Evolutionary conservation across 345 rosid species (phyloP), one percentile per base, ranked within the genome.

Genomic region (Firmiana major): DNA sequence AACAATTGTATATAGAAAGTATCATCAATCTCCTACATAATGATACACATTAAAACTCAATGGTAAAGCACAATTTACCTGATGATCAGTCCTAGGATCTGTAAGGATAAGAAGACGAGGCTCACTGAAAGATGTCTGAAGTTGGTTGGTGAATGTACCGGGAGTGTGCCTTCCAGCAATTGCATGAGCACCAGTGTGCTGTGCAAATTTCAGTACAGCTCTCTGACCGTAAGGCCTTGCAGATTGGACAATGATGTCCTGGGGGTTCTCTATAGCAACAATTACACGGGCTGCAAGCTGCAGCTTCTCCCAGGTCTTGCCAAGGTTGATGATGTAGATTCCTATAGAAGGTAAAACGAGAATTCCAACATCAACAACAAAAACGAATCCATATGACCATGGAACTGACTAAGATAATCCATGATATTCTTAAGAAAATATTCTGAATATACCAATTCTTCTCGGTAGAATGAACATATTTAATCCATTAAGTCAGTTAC

Each of bases 121-220:
- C 81, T 91, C 98, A 38, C 89, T 91, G 86, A 94, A 94, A 0
- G 97, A 91, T 0, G 98, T 93, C 73, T 94, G 97, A 73, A 93
- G 83, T 79, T 94, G 97, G 75, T 93, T 94, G 57, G 92, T 94
- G 98, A 93, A 94, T 31, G 98, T 94, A 88, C 97, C 98, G 11
- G 98, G 98, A 45, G 98, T 94, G 81, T 94, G 98, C 84, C 98
- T 90, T 43, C 98, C 98, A 66, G 97, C 97, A 85, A 94, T 92
- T 1, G 98, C 98, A 68, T 94, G 90, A 24, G 90, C 92, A 74
- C 97, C 94, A 34, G 97, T 93, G 90, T 91, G 85, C 26, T 94
- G 97, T 1, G 98, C 97, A 83, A 94, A 94, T 86, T 93, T 94
- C 70, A 94, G 58, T 0, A 94, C 97, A 76, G 97, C 98, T 63